Conservation (phyloP, 768 basidiomycete genomes). For the Guyanaporus albipodus region DNA sequence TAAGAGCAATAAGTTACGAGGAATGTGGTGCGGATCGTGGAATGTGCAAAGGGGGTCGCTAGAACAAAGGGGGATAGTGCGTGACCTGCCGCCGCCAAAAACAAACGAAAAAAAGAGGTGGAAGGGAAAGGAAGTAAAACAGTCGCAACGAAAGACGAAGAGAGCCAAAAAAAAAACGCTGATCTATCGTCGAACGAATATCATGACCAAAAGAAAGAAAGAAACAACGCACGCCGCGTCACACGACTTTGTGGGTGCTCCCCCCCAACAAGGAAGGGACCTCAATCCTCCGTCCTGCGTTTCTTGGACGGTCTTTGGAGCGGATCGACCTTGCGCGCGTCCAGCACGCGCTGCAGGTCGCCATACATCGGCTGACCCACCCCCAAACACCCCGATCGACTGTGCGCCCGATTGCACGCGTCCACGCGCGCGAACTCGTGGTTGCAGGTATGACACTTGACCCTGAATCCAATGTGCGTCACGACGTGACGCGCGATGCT, state of each 20-base stretch:
- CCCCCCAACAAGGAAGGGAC: neutral
- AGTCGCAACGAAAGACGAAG: too few relatives aligned
- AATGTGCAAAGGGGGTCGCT: too few relatives aligned
- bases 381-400: conserved; percentile 29
- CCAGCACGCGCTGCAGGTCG: conserved; percentile 24
- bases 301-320: conserved; percentile 26
- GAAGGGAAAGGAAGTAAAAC: neutral
- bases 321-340: conserved; percentile 26
- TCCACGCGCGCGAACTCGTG: conserved; percentile 33
- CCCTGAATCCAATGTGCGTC: conserved; percentile 30
- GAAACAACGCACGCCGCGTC: neutral
- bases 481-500: conserved; percentile 33
- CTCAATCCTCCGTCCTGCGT: conserved; percentile 27
- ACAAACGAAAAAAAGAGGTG: neutral
- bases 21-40: neutral
- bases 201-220: neutral
- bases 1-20: conserved; percentile 19
- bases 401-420: conserved; percentile 33
- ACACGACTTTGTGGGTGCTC: too few relatives aligned
- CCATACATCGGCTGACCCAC: conserved; percentile 31
- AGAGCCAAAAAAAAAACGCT: neutral
- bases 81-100: too few relatives aligned
- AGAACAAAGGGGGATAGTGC: too few relatives aligned
- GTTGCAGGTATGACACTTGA: conserved; percentile 29
- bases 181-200: too few relatives aligned